phyloP scores from a whole-genome alignment of 116 monocot species.

The Posidonia oceanica region DNA sequence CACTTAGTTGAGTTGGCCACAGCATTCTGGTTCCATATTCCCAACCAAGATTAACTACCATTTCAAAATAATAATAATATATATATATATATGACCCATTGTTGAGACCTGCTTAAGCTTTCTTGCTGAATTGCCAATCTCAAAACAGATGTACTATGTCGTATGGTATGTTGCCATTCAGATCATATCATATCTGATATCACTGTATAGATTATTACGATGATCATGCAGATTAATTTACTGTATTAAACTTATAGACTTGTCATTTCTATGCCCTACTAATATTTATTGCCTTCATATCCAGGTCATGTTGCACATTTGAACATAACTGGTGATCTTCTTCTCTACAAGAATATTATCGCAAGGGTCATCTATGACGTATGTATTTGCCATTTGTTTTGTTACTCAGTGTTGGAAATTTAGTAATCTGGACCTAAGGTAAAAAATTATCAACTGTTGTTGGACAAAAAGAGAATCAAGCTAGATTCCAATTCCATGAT shows the following conservation, averaged over 20 bases:
- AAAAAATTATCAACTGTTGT: background rate
- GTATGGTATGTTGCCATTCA: too few relatives aligned
- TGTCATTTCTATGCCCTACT: background rate
- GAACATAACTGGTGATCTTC: conserved; percentile 70
- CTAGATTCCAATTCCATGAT: too few relatives aligned
- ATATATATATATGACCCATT: too few relatives aligned
- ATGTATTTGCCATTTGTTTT: conserved; percentile 15
- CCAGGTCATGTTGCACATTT: conserved; percentile 96
- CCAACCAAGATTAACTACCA: too few relatives aligned
- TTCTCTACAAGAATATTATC: conserved; percentile 78
- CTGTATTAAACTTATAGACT: background rate
- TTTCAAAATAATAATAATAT: too few relatives aligned
- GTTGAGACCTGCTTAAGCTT: too few relatives aligned
- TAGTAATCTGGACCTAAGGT: background rate
- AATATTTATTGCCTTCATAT: conserved; percentile 5
- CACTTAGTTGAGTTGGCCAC: too few relatives aligned
- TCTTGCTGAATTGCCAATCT: too few relatives aligned
- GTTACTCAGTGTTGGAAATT: background rate
- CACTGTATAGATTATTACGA: background rate
- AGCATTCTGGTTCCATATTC: too few relatives aligned
- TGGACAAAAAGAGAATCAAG: too few relatives aligned
- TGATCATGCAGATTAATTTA: background rate
- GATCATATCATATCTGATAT: too few relatives aligned
- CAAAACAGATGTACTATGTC: too few relatives aligned
- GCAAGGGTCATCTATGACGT: conserved; percentile 97